Percentiles rank a stretch among this genome's conserved stretches.
These are phyloP conservation scores for Dothidotthia symphoricarpi DNA, from an alignment of 2,329 filamentous ascomycete species.

Conservation along the genomic window DNA sequence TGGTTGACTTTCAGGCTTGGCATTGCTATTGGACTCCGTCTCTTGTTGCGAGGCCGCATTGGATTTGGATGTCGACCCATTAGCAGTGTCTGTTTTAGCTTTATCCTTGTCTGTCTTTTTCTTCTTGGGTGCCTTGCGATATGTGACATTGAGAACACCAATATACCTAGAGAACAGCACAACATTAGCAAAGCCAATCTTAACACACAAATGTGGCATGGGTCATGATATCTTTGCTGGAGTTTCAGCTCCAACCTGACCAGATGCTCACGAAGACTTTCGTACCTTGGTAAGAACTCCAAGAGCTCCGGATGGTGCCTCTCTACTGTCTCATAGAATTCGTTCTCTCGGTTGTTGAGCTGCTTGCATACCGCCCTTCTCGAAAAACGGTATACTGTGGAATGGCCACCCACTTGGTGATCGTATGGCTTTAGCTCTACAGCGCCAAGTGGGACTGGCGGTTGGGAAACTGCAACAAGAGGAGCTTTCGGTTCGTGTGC, in stretches of 20 bases:
- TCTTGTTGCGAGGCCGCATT: constrained; percentile 19
- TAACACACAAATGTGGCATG: neutral
- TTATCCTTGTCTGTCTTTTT: constrained; percentile 45
- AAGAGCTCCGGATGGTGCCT: constrained; percentile 84
- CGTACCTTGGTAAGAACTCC: constrained; percentile 77
- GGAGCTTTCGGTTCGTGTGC: constrained; percentile 33
- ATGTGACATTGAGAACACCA: constrained; percentile 93
- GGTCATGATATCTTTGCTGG: constrained; percentile 36
- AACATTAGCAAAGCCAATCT: constrained; percentile 32
- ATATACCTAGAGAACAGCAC: constrained; percentile 68
- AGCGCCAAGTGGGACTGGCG: constrained; percentile 69
- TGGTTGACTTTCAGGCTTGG: constrained; percentile 19
- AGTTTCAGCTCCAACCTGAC: constrained; percentile 42
- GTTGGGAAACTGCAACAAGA: constrained; percentile 35
- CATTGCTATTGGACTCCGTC: constrained; percentile 9
- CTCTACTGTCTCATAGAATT: constrained; percentile 97
- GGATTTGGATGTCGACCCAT: constrained; percentile 15
- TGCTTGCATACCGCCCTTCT: constrained; percentile 95
- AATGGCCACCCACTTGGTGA: constrained; percentile 96
- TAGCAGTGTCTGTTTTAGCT: constrained; percentile 14
- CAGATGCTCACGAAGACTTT: constrained; percentile 12
- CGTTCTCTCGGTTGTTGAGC: constrained; percentile 95
- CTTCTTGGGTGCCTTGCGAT: constrained; percentile 75
- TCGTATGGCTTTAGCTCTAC: constrained; percentile 96
- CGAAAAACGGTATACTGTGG: constrained; percentile 93